These are phyloP conservation scores for Keithomyces neogunnii DNA, from an alignment of 2,329 filamentous ascomycete species.

Conservation along the genomic window DNA sequence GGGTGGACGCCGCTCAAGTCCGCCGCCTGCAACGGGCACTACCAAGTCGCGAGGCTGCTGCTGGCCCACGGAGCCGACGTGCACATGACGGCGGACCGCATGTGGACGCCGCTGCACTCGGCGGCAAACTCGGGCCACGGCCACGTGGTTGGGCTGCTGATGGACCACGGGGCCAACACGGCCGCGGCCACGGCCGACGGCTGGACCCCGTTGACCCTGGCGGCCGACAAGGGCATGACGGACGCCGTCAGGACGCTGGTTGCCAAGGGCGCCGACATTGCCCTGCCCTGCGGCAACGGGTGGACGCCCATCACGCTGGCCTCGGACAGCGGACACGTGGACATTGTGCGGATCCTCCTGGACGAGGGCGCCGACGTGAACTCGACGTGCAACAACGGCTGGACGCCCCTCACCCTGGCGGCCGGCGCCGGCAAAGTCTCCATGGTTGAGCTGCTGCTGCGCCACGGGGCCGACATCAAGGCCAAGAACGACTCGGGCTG, in stretches of 20 bases:
- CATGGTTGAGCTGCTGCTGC: constrained; percentile 3
- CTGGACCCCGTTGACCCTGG: constrained; percentile 9
- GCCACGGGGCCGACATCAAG: constrained; percentile 1
- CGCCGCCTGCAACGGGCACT: constrained; percentile 6
- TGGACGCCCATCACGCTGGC: constrained; percentile 4
- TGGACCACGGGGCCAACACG: constrained; percentile 4
- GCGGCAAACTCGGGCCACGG: constrained; percentile 9
- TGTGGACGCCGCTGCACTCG: constrained; percentile 10
- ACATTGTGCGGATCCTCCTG: constrained; percentile 6
- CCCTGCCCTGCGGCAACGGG: constrained; percentile 4
- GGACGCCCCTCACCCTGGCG: constrained; percentile 3
- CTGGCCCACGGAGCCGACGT: constrained; percentile 9
- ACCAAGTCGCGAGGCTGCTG: constrained; percentile 5
- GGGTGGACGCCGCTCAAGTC: constrained; percentile 10
- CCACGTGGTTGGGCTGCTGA: constrained; percentile 3
- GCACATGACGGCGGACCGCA: constrained; percentile 2
- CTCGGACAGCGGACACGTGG: constrained; percentile 2
- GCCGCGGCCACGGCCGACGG: constrained; percentile 5
- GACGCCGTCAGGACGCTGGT: constrained; percentile 2
- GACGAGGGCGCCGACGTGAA: constrained; percentile 4
- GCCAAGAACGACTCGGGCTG: neutral
- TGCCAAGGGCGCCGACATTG: constrained; percentile 2
- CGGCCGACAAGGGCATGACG: constrained; percentile 4
- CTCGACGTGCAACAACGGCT: constrained; percentile 4
- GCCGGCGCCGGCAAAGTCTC: neutral